Conservation (phyloP, 1,284 basidiomycete species). For the Pholiota adiposa region DNA sequence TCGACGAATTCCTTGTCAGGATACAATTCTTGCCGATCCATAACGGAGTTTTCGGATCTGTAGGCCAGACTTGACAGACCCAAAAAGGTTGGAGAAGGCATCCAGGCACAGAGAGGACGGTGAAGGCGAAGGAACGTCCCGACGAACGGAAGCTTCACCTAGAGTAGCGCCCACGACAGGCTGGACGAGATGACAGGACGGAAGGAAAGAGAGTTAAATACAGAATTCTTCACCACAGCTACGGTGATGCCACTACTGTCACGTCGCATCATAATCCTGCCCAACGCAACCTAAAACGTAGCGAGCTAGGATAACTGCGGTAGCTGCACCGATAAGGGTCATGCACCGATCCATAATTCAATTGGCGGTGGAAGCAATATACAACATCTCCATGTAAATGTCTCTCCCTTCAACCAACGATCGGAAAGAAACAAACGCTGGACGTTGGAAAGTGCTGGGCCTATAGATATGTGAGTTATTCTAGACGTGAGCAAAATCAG, state of each 20-base stretch:
- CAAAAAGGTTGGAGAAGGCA: neutral
- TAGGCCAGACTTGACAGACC: neutral
- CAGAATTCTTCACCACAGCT: slow-evolving; percentile 16
- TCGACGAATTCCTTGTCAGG: neutral
- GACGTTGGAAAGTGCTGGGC: neutral
- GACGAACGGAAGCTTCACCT: neutral
- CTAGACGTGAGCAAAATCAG: slow-evolving; percentile 4
- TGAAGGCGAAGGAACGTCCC: neutral
- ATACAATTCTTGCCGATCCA: neutral
- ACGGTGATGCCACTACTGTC: slow-evolving; percentile 14
- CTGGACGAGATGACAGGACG: neutral
- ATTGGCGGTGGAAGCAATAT: neutral
- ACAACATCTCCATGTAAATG: neutral
- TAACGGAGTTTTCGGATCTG: slow-evolving; percentile 1
- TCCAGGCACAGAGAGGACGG: neutral
- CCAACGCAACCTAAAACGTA: slow-evolving; percentile 15
- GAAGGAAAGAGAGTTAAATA: slow-evolving; percentile 14
- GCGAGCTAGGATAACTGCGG: slow-evolving; percentile 1
- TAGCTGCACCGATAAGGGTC: neutral
- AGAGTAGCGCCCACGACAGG: neutral
- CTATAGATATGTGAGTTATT: neutral
- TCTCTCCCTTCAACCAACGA: neutral
- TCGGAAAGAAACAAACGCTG: neutral
- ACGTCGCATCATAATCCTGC: slow-evolving; percentile 13
- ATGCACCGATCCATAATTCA: neutral